Evolutionary conservation across 1,139 yeast genomes (phyloP), one percentile per base, ranked within the genome.

Genomic region (Diutina siamensis): DNA sequence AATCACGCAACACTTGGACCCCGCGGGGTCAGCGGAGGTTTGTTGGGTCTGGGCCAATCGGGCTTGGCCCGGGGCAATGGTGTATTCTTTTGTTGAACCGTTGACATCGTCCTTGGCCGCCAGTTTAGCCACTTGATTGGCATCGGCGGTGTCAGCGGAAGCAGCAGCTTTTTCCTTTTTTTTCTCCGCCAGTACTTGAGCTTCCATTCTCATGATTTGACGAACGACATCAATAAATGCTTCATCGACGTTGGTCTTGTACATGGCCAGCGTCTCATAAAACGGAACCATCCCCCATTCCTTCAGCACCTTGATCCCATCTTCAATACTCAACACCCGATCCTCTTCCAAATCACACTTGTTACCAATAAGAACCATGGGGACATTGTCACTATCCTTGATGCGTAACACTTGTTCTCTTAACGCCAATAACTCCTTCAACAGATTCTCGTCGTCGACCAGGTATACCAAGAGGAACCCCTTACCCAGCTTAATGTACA

Each of bases 241-340:
- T 55, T 83, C 92, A 56, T 84, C 94, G 44, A 89, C 94, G 58
- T 92, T 89, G 48, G 88, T 80, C 60, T 86, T 84, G 54, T 84
- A 78, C 74, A 88, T 83, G 36, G 98, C 97, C 52, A 94, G 83
- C 4, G 97, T 86, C 66, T 92, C 97, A 62, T 86, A 86, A 61
- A 89, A 92, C 18, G 96, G 89, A 7, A 83, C 92, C 57, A 81
- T 74, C 12, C 94, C 94, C 88, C 96, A 85, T 46, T 76, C 76
- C 54, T 83, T 82, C 45, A 95, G 89, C 21, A 88, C 81, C 50
- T 74, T 75, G 48, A 83, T 80, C 44, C 95, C 96, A 55, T 87
- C 95, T 51, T 80, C 88, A 46, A 80, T 79, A 49, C 81, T 71
- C 45, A 88, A 79, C 41, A 78, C 85, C 50, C 97, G 74, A 53